These are phyloP conservation scores for Penicillium sp. DNA, from an alignment of 2,329 filamentous ascomycete species.

Conservation along the genomic window DNA sequence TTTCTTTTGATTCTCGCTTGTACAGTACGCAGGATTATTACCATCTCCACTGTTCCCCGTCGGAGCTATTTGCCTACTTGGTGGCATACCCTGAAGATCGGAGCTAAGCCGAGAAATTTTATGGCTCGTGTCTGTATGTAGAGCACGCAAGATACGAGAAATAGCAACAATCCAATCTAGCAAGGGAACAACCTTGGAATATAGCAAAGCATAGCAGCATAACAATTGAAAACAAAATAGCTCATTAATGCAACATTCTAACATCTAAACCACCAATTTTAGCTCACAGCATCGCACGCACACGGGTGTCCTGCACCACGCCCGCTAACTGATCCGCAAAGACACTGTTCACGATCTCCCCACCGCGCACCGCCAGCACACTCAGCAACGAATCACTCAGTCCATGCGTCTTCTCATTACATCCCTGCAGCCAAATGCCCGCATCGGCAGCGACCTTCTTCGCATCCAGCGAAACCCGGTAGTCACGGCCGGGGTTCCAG, in stretches of 20 bases:
- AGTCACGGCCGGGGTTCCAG: constrained; percentile 74
- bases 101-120: not conserved
- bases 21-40: not conserved
- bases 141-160: not conserved
- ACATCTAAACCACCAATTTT: not conserved
- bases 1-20: not conserved
- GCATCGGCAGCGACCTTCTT: constrained; percentile 70
- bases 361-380: constrained; percentile 72
- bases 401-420: constrained; percentile 89
- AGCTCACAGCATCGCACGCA: constrained; percentile 36
- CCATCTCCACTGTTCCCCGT: not conserved
- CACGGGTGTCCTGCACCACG: constrained; percentile 35
- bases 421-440: constrained; percentile 90
- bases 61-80: not conserved
- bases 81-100: not conserved
- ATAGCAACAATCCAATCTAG: not conserved
- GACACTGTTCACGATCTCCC: constrained; percentile 75
- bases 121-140: too few species aligned
- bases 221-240: not conserved
- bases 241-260: constrained; percentile 7
- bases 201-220: not conserved
- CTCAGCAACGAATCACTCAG: constrained; percentile 81
- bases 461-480: constrained; percentile 71
- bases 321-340: constrained; percentile 55
- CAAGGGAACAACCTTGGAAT: not conserved